phyloP scores from a whole-genome alignment of 176 grass and related monocot species.

The Phoenix dactylifera region DNA sequence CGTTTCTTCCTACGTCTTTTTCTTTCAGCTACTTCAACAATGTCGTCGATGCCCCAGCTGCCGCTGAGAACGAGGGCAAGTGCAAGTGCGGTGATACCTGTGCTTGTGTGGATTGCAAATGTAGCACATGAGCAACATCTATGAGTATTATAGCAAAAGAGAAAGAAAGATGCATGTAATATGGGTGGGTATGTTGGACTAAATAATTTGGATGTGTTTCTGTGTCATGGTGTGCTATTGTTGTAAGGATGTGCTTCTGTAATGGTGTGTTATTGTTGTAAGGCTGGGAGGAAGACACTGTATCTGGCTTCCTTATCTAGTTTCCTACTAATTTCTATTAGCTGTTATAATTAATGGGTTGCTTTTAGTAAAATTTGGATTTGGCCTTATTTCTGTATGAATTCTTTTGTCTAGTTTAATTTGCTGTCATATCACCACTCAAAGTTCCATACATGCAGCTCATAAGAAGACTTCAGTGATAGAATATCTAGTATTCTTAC shows the following conservation, averaged over 20 bases:
- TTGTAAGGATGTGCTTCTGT: not conserved
- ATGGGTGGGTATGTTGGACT: not conserved
- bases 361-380: not conserved
- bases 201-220: not conserved
- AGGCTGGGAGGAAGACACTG: not conserved
- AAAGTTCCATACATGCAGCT: too few species aligned
- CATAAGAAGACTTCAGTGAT: too few species aligned
- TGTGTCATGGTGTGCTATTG: not conserved
- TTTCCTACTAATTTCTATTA: not conserved
- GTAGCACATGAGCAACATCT: slow-evolving; percentile 2
- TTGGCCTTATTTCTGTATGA: too few species aligned
- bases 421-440: too few species aligned
- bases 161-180: not conserved
- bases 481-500: too few species aligned
- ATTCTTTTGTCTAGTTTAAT: too few species aligned
- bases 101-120: slow-evolving; percentile 8
- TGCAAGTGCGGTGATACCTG: slow-evolving; percentile 14
- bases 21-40: not conserved
- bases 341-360: not conserved
- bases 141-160: not conserved
- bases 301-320: too few species aligned
- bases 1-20: not conserved
- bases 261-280: not conserved
- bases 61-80: not conserved
- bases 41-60: not conserved